A percentile compares a stretch with the other conserved stretches of the same genome.
Evolutionary conservation across 169 alveolate species (phyloP).

Genomic region (Cryptosporidium baileyi): DNA sequence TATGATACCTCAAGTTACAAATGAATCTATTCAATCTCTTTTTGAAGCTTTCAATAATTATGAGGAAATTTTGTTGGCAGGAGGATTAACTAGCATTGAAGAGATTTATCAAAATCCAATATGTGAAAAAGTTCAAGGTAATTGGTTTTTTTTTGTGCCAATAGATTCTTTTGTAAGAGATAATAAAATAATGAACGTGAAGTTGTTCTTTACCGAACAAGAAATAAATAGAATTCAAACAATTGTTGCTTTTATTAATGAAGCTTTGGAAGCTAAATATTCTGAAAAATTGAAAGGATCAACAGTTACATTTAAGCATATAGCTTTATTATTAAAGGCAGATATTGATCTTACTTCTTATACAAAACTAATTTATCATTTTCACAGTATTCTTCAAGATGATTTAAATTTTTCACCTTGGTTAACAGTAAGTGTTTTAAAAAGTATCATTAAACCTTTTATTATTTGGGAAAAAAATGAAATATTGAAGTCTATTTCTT

Average conservation of each 20-base stretch:
- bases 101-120: not conserved
- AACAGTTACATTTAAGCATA: not conserved
- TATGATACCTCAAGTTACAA: conserved; percentile 8
- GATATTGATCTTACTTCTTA: not conserved
- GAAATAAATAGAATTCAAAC: conserved; percentile 31
- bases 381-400: conserved; percentile 23
- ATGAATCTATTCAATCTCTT: not conserved
- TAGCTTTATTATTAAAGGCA: conserved; percentile 23
- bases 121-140: conserved; percentile 9
- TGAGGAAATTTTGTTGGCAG: not conserved
- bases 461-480: conserved; percentile 12
- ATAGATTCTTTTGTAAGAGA: not conserved
- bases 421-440: conserved; percentile 9
- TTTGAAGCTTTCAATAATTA: not conserved
- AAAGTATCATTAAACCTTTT: conserved; percentile 12
- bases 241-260: conserved; percentile 26
- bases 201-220: not conserved
- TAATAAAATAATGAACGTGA: not conserved
- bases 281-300: conserved; percentile 1
- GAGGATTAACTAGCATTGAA: conserved; percentile 4
- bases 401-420: conserved; percentile 43
- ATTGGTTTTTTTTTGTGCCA: not conserved
- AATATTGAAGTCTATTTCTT: not conserved
- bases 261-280: conserved; percentile 11
- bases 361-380: not conserved